Evolutionary conservation across 1,284 basidiomycete genomes (phyloP).

Genomic region (Violaceomyces palustris): DNA sequence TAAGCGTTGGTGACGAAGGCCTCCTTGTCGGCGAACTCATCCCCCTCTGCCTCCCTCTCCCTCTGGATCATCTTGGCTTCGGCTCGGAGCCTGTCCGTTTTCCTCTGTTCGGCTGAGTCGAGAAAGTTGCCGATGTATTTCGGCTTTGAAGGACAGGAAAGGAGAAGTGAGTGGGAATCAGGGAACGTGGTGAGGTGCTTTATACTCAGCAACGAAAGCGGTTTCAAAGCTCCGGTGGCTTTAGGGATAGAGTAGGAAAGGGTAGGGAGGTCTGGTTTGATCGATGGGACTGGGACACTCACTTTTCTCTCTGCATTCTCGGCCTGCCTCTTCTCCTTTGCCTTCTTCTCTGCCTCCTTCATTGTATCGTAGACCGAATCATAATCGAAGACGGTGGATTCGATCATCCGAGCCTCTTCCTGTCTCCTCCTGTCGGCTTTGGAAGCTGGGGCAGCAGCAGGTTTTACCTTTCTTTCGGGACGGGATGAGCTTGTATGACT

Average conservation of each 20-base stretch:
- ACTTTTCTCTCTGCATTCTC: conserved; percentile 59
- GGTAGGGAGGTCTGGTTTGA: too few relatives aligned
- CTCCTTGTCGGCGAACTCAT: conserved; percentile 90
- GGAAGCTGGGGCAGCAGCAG: conserved; percentile 24
- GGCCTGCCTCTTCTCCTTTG: conserved; percentile 58
- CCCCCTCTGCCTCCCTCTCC: conserved; percentile 87
- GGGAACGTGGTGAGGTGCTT: too few relatives aligned
- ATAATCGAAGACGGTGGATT: conserved; percentile 85
- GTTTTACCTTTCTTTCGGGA: neutral
- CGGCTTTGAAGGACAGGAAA: too few relatives aligned
- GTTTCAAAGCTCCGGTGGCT: too few relatives aligned
- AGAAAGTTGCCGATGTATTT: conserved; percentile 86
- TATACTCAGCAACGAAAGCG: too few relatives aligned
- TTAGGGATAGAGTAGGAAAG: too few relatives aligned
- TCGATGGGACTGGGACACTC: too few relatives aligned
- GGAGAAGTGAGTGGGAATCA: neutral
- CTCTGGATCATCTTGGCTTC: conserved; percentile 96
- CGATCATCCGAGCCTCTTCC: conserved; percentile 67
- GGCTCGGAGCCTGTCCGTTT: conserved; percentile 81
- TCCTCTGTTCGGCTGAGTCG: conserved; percentile 75
- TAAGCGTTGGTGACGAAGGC: conserved; percentile 95
- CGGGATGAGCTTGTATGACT: too few relatives aligned
- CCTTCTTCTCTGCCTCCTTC: conserved; percentile 74
- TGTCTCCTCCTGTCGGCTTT: conserved; percentile 26
- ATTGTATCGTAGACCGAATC: conserved; percentile 95